Evolutionary conservation across 2,329 filamentous ascomycete species (phyloP), one percentile per base, ranked within the genome.

Genomic region (Aspergillus uvarum): DNA sequence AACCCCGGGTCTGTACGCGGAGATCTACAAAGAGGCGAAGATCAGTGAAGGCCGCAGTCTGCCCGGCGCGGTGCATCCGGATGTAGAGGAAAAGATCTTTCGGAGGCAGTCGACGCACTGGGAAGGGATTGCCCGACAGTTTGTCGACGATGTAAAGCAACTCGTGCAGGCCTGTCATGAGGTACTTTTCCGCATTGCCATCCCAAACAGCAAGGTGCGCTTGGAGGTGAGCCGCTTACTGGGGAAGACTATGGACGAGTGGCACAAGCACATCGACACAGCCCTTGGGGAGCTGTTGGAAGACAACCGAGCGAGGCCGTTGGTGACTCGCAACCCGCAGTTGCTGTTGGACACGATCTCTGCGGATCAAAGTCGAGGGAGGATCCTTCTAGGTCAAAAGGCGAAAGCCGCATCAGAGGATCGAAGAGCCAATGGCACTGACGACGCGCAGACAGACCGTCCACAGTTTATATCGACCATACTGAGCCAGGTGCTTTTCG

Each of bases 71-170:
- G 58, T 65, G 3, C 61, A 58, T 32, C 58, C 63, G 8, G 62
- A 65, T 19, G 56, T 65, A 6, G 63, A 62, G 38, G 60, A 59
- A 16, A 53, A 32, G 29, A 48, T 62, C 11, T 62, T 62, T 35
- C 59, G 57, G 6, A 52, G 51, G 24, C 55, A 56, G n/a, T 62
- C 61, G 2, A 42, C 48, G 5, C 61, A 62, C n/a, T 64, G 60
- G 60, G 56, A 47, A 11, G 49, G 49, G 26, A 29, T 29, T 8
- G 7, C 26, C 7, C 26, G 7, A 8, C 7, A 8, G 2, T 29
- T 29, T 8, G 26, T 29, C 26, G 26, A 29, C 7, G 26, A 29
- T 29, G 26, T 29, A 10, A 62, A 60, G 50, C 19, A 14, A 5
- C 12, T 51, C 26, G 54, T 52, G 19, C 44, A 54, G 31, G 42